Conservation (phyloP, 2,329 filamentous ascomycete genomes). For the Talaromyces sp. region DNA sequence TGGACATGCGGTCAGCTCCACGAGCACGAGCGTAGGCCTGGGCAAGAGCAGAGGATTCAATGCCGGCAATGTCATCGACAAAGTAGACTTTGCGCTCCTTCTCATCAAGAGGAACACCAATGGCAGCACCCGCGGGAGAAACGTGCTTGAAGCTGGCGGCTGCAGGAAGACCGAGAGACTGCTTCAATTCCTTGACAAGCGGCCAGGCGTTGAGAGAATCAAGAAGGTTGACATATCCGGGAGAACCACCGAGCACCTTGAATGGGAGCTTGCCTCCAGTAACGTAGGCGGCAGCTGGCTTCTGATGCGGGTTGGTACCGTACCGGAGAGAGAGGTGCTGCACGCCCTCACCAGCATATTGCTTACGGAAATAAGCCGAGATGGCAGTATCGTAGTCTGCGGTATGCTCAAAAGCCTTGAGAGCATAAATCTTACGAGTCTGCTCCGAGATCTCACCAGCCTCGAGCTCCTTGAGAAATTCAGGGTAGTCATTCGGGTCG, state of each 20-base stretch:
- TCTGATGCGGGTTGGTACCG: conserved; percentile 96
- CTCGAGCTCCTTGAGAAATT: conserved; percentile 88
- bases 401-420: conserved; percentile 98
- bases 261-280: conserved; percentile 76
- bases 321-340: conserved; percentile 87
- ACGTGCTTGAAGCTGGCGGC: conserved; percentile 99
- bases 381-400: conserved; percentile 95
- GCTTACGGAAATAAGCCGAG: conserved; percentile 94
- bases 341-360: conserved; percentile 81
- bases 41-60: conserved; percentile 80
- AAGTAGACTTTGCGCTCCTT: conserved; percentile 98
- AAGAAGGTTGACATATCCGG: conserved; percentile 95
- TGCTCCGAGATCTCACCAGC: conserved; percentile 78
- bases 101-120: conserved; percentile 79
- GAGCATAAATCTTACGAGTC: conserved; percentile 82
- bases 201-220: conserved; percentile 97
- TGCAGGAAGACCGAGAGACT: conserved; percentile 80
- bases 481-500: conserved; percentile 88
- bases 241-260: conserved; percentile 84
- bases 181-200: conserved; percentile 91
- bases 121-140: conserved; percentile 91
- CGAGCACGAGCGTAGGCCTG: conserved; percentile 95
- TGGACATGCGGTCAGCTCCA: conserved; percentile 97
- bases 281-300: conserved; percentile 83
- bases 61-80: conserved; percentile 88